Evolutionary conservation across 495 filamentous ascomycete genomes (phyloP), one percentile per base, ranked within the genome.

Genomic region (Neurospora tetrasperma): DNA sequence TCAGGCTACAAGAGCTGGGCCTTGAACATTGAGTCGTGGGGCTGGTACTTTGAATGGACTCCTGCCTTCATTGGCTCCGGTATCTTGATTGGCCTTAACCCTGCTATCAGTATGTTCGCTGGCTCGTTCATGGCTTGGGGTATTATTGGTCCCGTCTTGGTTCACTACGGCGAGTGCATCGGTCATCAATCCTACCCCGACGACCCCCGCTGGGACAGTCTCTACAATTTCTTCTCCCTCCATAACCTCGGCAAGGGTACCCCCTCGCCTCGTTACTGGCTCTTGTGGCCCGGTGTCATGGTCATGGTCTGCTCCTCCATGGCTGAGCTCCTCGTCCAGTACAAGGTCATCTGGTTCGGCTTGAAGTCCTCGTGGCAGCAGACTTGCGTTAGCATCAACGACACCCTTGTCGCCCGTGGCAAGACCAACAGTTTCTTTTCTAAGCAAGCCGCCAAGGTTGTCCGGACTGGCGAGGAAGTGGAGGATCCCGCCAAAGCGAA

Each of bases 51-150:
- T 48, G 88, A 90, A 75, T 89, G 82, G 80, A 90, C 89, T 0
- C 89, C 89, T 0, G 89, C 89, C 43, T 91, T 91, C 78, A 90
- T 91, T 73, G 89, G 89, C 38, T 85, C 84, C 70, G 89, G 89
- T 42, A 89, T 91, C 76, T 84, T 91, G 54, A 88, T 91, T 74
- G 89, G 89, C 73, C 83, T 90, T 68, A 90, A 91, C 80, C 84
- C 87, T 9, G 87, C 89, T 44, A 85, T 90, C 75, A 90, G 88
- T 70, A 86, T 91, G 83, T 88, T 91, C 71, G 79, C 72, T 18
- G 89, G 89, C 18, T 84, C 84, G 31, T 76, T 91, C 35, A 79
- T 90, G 27, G 88, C 89, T 43, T 91, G 89, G 89, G 89, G 84
- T 69, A 79, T 91, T 73, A 90, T 91, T 75, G 89, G 89, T 8